phyloP scores from a whole-genome alignment of 2,329 filamentous ascomycete species.

The Botryotinia calthae region DNA sequence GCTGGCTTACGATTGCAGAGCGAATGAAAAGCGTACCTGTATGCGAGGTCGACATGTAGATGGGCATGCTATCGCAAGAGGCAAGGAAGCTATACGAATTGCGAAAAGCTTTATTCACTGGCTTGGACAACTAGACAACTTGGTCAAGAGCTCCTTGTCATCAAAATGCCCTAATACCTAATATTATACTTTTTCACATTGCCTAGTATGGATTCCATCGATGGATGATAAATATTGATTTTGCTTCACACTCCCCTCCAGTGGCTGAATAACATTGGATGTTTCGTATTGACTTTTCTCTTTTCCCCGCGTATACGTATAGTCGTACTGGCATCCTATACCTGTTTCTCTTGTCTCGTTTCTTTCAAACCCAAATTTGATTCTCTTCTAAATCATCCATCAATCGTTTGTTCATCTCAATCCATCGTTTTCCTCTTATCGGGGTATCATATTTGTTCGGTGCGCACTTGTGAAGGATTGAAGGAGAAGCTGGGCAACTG shows the following conservation, averaged over 20 bases:
- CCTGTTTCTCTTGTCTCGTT: background rate
- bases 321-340: background rate
- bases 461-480: background rate
- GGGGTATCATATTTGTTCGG: background rate
- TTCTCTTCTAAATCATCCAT: background rate
- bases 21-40: background rate
- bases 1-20: background rate
- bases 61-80: background rate
- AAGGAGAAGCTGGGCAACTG: background rate
- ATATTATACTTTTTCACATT: background rate
- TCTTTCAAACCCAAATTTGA: background rate
- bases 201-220: background rate
- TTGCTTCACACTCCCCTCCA: background rate
- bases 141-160: slow-evolving; percentile 2
- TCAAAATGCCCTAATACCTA: background rate
- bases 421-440: background rate
- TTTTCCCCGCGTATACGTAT: background rate
- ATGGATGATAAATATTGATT: slow-evolving; percentile 8
- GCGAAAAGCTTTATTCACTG: background rate
- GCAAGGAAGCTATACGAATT: background rate
- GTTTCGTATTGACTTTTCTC: slow-evolving; percentile 1
- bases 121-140: background rate
- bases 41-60: background rate
- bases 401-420: background rate
- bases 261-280: slow-evolving; percentile 3